Conservation (phyloP, 1,284 basidiomycete species). For the Cutaneotrichosporon dermatis region DNA sequence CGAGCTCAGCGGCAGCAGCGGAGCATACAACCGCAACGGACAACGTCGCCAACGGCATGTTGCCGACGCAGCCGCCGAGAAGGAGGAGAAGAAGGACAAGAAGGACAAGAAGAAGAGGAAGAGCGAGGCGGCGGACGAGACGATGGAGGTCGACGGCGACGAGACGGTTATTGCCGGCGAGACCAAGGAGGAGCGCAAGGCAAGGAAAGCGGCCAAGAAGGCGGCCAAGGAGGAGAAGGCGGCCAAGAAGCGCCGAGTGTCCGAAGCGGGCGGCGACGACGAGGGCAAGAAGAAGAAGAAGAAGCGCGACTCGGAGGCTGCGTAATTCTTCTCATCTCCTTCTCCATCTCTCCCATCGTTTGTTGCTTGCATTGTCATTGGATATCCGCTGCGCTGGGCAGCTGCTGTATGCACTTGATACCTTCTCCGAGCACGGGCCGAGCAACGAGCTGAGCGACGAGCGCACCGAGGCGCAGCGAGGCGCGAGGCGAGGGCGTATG, state of each 20-base stretch:
- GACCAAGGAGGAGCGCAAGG: slow-evolving; percentile 54
- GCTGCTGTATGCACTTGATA: slow-evolving; percentile 11
- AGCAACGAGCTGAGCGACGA: too few species aligned
- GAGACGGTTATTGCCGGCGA: slow-evolving; percentile 51
- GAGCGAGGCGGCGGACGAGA: slow-evolving; percentile 54
- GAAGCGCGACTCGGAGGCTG: slow-evolving; percentile 52
- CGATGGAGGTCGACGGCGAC: slow-evolving; percentile 48
- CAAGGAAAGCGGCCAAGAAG: slow-evolving; percentile 59
- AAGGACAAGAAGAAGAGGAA: slow-evolving; percentile 72
- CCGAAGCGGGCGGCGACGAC: slow-evolving; percentile 47
- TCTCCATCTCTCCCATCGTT: background rate
- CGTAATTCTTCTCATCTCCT: background rate
- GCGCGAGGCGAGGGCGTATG: too few species aligned
- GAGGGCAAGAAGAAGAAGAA: slow-evolving; percentile 62
- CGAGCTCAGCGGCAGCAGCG: slow-evolving; percentile 66
- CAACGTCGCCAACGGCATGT: slow-evolving; percentile 57
- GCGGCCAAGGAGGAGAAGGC: slow-evolving; percentile 15
- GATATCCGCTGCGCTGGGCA: slow-evolving; percentile 9
- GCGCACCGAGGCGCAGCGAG: too few species aligned
- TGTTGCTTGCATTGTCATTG: slow-evolving; percentile 13
- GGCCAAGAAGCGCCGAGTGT: slow-evolving; percentile 43
- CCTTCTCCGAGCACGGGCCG: background rate
- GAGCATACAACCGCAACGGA: slow-evolving; percentile 76
- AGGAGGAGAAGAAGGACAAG: slow-evolving; percentile 58
- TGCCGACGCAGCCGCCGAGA: slow-evolving; percentile 75